Conservation (phyloP, 2,329 filamentous ascomycete genomes). For the Verticillium albo-atrum region DNA sequence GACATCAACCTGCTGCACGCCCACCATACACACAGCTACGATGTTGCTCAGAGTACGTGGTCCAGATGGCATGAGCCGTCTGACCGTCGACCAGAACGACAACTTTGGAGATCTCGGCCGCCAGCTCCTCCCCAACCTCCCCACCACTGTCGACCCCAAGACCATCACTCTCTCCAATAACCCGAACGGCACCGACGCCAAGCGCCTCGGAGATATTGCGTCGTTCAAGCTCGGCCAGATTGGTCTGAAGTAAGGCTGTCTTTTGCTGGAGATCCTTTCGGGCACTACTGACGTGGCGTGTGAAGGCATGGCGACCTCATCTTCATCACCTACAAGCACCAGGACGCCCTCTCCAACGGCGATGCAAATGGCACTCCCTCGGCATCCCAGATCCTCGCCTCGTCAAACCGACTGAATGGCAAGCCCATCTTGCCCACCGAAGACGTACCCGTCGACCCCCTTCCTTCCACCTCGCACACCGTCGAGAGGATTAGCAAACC, state of each 20-base stretch:
- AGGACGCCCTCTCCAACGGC: slow-evolving; percentile 34
- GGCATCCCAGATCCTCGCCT: slow-evolving; percentile 30
- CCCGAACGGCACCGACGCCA: slow-evolving; percentile 53
- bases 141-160: slow-evolving; percentile 55
- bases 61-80: slow-evolving; percentile 86
- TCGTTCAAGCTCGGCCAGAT: slow-evolving; percentile 53
- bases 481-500: slow-evolving; percentile 72
- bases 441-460: slow-evolving; percentile 59
- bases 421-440: slow-evolving; percentile 67
- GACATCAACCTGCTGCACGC: neutral
- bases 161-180: slow-evolving; percentile 60
- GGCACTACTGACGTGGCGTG: neutral
- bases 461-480: slow-evolving; percentile 52
- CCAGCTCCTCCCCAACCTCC: slow-evolving; percentile 55
- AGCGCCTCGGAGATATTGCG: slow-evolving; percentile 53
- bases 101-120: slow-evolving; percentile 63
- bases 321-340: slow-evolving; percentile 74
- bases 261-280: neutral
- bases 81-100: slow-evolving; percentile 70
- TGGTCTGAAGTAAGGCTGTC: slow-evolving; percentile 47
- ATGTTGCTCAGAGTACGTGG: slow-evolving; percentile 88
- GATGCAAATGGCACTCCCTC: slow-evolving; percentile 26
- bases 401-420: slow-evolving; percentile 71
- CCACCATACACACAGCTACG: slow-evolving; percentile 20
- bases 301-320: slow-evolving; percentile 83